Base-by-base conservation (phyloP, 148 eudicot genomes). In the Chenopodium album region DNA sequence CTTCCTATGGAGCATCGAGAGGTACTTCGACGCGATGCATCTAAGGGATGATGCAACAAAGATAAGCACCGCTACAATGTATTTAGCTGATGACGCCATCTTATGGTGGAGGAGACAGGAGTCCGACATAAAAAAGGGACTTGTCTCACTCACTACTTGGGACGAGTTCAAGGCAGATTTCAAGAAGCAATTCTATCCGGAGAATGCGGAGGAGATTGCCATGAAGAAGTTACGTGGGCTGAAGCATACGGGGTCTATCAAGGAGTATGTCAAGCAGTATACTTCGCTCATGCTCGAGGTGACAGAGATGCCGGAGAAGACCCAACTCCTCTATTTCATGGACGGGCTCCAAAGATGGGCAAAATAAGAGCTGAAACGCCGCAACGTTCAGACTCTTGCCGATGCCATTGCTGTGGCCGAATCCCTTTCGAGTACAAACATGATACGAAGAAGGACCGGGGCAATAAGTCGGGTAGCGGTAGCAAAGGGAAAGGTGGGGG, bases 171-270 rank as follows among this genome's bases (percentile, higher is more conserved):
- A 52, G 31, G 50, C 9, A 12, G 34, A 71, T 0, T 68, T 70
- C 52, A 69, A 79, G 67, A 78, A 14, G 34, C 62, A 66, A n/a
- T 78, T 66, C 20, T 78, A 65, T n/a, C 62, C 26, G 26, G 62
- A 79, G 28, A 70, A 79, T 71, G 48, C 68, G 3, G 47, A 52
- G 22, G 76, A 50, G 9, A 28, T 79, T 8, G 54, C 82, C 2
- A 52, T 71, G 54, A 70, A 71, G 76, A 71, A 70, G 47, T 52
- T 79, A 11, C 19, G 52, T 3, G 44, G 65, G 50, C 19, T 56
- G 67, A 79, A 48, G 76, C 76, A 79, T 6, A 54, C 4, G 0
- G 50, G 76, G 17, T 9, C 76, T 0, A 79, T 71, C 22, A 31
- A 44, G 11, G 67, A 69, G 4, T 79, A 79, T 0, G 23, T 79